A percentile compares a stretch with the other conserved stretches of the same genome.
Evolutionary conservation across 495 filamentous ascomycete genomes (phyloP).

Genomic region (Neurospora sp.): DNA sequence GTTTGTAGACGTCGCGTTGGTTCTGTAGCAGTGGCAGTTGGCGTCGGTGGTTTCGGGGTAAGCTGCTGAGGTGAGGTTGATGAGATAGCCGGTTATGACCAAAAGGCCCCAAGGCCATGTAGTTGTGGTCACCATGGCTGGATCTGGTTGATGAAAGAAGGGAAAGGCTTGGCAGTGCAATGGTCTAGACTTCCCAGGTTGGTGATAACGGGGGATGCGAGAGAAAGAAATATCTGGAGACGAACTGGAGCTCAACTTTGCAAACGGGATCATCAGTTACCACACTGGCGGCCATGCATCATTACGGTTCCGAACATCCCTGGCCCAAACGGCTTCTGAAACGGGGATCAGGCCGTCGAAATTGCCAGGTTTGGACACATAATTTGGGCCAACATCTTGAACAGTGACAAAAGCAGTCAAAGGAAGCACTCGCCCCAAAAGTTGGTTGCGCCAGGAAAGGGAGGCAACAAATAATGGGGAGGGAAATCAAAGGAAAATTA

Average conservation of each 20-base stretch:
- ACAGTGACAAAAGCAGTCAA: neutral
- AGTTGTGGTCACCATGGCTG: neutral
- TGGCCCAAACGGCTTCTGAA: neutral
- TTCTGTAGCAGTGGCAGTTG: slow-evolving; percentile 38
- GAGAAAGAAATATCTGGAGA: neutral
- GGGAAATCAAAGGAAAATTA: neutral
- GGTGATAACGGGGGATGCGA: neutral
- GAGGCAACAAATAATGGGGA: neutral
- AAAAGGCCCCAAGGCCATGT: neutral
- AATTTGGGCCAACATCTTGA: neutral
- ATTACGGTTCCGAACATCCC: neutral
- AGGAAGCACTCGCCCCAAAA: neutral
- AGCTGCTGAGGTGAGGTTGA: slow-evolving; percentile 6
- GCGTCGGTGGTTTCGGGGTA: slow-evolving; percentile 33
- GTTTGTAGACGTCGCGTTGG: slow-evolving; percentile 33
- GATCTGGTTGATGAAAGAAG: neutral
- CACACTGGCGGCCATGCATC: neutral
- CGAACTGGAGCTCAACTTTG: neutral
- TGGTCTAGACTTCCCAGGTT: neutral
- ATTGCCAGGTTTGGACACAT: neutral
- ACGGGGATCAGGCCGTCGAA: neutral
- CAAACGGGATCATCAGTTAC: neutral
- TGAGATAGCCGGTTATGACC: neutral
- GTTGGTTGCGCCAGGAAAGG: neutral
- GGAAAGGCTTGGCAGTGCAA: neutral